Evolutionary conservation across 331 rosid species (phyloP).

Genomic region (Telfairia occidentalis): DNA sequence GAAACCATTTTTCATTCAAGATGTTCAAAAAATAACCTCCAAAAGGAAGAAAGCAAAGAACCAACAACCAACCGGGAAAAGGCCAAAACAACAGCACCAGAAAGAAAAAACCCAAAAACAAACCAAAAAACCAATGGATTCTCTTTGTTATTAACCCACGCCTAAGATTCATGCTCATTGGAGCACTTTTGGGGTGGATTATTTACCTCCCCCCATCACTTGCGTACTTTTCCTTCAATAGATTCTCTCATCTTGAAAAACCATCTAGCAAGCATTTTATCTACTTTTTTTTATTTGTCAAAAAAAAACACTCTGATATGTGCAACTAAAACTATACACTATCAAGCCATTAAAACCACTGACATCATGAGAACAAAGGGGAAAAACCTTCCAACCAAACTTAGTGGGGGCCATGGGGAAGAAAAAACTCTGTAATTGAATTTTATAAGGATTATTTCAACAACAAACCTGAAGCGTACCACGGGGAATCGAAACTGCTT

Average conservation of each 20-base stretch:
- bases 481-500: slow-evolving; percentile 74
- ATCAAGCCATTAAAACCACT: neutral
- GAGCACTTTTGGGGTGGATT: no score
- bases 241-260: neutral
- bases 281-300: neutral
- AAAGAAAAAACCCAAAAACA: no score
- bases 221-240: neutral
- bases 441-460: slow-evolving; percentile 18
- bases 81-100: no score
- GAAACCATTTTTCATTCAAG: no score
- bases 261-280: neutral
- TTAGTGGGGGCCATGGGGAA: neutral
- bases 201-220: neutral
- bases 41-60: no score
- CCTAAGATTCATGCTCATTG: no score
- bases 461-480: slow-evolving; percentile 97
- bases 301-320: neutral
- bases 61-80: no score
- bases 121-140: no score
- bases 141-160: no score
- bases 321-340: neutral
- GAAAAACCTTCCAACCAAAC: neutral
- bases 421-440: neutral
- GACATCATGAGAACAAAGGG: neutral
- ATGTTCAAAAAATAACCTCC: no score